Conservation (phyloP, 257 asterid species). For the Solanum pimpinellifolium region DNA sequence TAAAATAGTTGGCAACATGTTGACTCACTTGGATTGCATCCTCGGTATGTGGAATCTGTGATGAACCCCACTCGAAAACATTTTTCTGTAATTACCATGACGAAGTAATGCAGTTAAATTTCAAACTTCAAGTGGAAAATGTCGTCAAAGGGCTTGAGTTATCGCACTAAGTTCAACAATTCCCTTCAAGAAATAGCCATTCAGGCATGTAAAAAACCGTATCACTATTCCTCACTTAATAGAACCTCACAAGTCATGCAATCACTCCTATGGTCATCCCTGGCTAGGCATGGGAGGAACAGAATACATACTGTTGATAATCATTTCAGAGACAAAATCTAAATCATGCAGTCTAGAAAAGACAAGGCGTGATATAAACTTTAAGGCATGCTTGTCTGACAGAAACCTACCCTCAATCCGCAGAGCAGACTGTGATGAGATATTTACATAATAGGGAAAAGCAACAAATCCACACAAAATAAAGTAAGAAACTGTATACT, state of each 20-base stretch:
- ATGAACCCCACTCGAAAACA: slow-evolving; percentile 94
- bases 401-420: background rate
- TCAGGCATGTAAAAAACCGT: background rate
- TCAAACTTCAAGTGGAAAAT: background rate
- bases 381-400: background rate
- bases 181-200: background rate
- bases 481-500: background rate
- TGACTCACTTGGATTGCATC: slow-evolving; percentile 94
- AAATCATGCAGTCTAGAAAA: background rate
- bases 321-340: background rate
- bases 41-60: slow-evolving; percentile 88
- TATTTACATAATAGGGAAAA: background rate
- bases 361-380: background rate
- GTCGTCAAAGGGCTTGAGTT: background rate
- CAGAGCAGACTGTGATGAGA: background rate
- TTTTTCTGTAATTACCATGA: slow-evolving; percentile 48
- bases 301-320: background rate
- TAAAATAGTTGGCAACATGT: slow-evolving; percentile 77
- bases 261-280: background rate
- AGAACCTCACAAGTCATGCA: background rate
- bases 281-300: background rate
- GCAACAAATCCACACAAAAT: background rate
- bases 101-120: background rate
- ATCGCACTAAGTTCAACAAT: background rate
- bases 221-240: background rate